Conservation (phyloP, 257 asterid genomes). For the Petunia axillaris region DNA sequence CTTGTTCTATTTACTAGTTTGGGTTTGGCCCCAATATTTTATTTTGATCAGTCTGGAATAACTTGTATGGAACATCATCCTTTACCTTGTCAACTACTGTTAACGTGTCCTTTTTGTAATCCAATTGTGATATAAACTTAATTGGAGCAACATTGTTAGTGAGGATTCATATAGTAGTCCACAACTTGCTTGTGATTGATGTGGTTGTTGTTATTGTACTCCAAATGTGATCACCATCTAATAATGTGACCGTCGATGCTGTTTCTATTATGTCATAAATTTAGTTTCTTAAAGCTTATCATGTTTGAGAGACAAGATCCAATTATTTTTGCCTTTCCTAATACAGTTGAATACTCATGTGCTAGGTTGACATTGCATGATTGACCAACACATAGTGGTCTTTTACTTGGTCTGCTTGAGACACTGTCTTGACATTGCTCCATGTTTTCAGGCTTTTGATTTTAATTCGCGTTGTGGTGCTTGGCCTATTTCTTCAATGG, state of each 20-base stretch:
- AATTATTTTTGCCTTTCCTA: background rate
- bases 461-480: slow-evolving; percentile 68
- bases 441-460: slow-evolving; percentile 62
- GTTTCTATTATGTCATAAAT: background rate
- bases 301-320: background rate
- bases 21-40: background rate
- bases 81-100: background rate
- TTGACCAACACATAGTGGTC: background rate
- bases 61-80: background rate
- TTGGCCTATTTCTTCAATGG: slow-evolving; percentile 73
- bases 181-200: background rate
- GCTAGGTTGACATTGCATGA: background rate
- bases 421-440: background rate
- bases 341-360: background rate
- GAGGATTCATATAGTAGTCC: too few relatives aligned
- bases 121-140: too few relatives aligned
- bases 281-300: background rate
- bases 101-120: too few relatives aligned
- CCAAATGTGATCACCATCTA: background rate
- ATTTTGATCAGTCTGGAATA: background rate
- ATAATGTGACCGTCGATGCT: background rate
- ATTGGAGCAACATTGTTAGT: too few relatives aligned
- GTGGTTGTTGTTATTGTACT: background rate
- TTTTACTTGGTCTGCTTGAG: background rate
- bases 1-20: background rate